Evolutionary conservation across 345 rosid species (phyloP), one percentile per base, ranked within the genome.

Genomic region (Eucalyptus microcorys): DNA sequence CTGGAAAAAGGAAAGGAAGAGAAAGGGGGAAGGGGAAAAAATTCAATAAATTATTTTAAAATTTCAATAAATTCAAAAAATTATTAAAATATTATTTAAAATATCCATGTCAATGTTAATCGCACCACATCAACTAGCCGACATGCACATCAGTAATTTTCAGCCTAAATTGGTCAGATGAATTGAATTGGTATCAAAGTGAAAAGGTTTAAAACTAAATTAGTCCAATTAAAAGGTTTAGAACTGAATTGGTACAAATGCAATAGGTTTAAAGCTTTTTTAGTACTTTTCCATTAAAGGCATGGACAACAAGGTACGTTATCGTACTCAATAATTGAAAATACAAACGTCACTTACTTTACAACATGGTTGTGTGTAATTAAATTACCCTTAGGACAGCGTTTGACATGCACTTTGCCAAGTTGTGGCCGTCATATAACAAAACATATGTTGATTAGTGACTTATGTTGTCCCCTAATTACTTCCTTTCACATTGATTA

Each of bases 161-260:
- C 7, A 3, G 9, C 57, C 26, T 52, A 52, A 19, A 21, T 52
- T 52, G 2, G 3, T 5, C 10, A 52, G 8, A 52, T 52, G 0
- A 1, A 52, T 52, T 52, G 0, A 52, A 52, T 52, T 8, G 1
- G 2, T 52, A 7, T 1, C 2, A 52, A 52, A 19, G 10, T 52
- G 1, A 52, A 52, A 3, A 52, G 1, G 3, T 52, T 52, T 8
- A 52, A 3, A 9, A 52, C 3, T 52, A 52, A 52, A 52, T 52
- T 52, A 2, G 19, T 52, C 10, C 4, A 52, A 52, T 7, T 19
- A 52, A 52, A 52, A 52, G 0, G 3, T 52, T 52, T 52, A 52
- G 0, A 0, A 52, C 4, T 19, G 0, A 52, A 52, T 52, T 7
- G 0, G 5, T 52, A 52, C 0, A 1, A 3, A 0, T 52, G 19